These are phyloP conservation scores for Crepidotus variabilis DNA, from an alignment of 768 basidiomycete genomes.

Conservation along the genomic window DNA sequence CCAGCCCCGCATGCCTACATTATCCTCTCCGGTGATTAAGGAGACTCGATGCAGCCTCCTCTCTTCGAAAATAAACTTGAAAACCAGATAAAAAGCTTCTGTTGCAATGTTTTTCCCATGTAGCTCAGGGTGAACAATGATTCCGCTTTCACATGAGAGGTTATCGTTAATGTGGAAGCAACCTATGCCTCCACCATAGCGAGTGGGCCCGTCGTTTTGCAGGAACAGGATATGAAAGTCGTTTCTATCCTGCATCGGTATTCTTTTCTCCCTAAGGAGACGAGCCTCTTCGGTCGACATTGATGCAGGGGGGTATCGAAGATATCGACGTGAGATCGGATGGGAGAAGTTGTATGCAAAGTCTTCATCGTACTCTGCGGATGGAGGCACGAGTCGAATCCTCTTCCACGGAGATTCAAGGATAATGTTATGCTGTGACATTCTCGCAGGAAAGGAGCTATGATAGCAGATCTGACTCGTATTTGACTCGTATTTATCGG, in stretches of 20 bases:
- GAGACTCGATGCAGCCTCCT: constrained; percentile 35
- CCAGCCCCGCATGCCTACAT: constrained; percentile 43
- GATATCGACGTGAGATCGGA: constrained; percentile 32
- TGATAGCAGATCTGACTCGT: neutral
- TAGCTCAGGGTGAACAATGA: constrained; percentile 32
- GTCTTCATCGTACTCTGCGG: constrained; percentile 29
- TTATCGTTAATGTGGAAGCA: constrained; percentile 31
- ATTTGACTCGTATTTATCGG: no score
- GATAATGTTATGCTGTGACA: constrained; percentile 25
- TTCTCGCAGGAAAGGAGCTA: constrained; percentile 2
- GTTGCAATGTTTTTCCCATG: constrained; percentile 38
- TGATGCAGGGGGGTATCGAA: constrained; percentile 34
- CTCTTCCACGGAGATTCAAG: constrained; percentile 31
- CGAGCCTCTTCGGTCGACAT: constrained; percentile 32
- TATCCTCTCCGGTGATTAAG: constrained; percentile 38
- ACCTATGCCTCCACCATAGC: constrained; percentile 34
- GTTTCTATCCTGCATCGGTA: constrained; percentile 25
- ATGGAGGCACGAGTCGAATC: constrained; percentile 31
- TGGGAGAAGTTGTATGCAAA: constrained; percentile 33
- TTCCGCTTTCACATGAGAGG: constrained; percentile 37
- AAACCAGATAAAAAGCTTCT: constrained; percentile 37
- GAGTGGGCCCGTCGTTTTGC: constrained; percentile 19
- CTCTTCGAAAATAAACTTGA: constrained; percentile 39
- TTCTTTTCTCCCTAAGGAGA: constrained; percentile 28
- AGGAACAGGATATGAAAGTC: constrained; percentile 35